Conservation (phyloP, 495 filamentous ascomycete genomes). For the Daldinia decipiens region DNA sequence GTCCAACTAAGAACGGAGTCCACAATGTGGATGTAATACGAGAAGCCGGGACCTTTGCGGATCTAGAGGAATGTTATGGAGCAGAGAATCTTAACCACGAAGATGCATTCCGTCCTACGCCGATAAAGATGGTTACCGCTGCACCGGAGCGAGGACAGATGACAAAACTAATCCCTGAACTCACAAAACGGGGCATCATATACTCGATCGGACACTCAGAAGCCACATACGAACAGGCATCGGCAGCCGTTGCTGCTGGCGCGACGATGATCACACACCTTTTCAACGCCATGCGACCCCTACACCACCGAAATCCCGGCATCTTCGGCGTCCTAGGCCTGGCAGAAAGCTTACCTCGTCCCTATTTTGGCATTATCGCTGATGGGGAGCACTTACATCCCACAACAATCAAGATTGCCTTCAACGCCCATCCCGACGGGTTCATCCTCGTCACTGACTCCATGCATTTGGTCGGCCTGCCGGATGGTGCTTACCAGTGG, state of each 20-base stretch:
- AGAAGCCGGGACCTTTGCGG: conserved; percentile 60
- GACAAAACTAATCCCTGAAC: conserved; percentile 66
- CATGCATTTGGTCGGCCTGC: conserved; percentile 73
- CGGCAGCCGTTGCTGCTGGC: conserved; percentile 70
- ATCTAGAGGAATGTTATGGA: conserved; percentile 77
- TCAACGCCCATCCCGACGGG: conserved; percentile 67
- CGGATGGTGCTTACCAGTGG: conserved; percentile 82
- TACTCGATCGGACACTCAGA: conserved; percentile 85
- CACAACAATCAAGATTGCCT: conserved; percentile 70
- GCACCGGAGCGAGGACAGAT: conserved; percentile 80
- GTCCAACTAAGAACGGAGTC: conserved; percentile 73
- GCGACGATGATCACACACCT: conserved; percentile 88
- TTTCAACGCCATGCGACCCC: conserved; percentile 89
- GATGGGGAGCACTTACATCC: conserved; percentile 76
- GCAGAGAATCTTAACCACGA: conserved; percentile 63
- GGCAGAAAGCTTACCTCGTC: conserved; percentile 57
- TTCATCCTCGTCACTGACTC: conserved; percentile 76
- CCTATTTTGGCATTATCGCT: conserved; percentile 72
- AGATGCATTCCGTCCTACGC: conserved; percentile 38
- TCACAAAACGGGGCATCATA: conserved; percentile 69
- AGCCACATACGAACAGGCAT: conserved; percentile 78
- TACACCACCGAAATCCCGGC: conserved; percentile 86
- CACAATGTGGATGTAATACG: conserved; percentile 75
- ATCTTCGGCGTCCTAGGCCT: conserved; percentile 78
- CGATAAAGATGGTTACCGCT: conserved; percentile 80